phyloP scores from a whole-genome alignment of 768 basidiomycete species.

The Termitomyces sp. region DNA sequence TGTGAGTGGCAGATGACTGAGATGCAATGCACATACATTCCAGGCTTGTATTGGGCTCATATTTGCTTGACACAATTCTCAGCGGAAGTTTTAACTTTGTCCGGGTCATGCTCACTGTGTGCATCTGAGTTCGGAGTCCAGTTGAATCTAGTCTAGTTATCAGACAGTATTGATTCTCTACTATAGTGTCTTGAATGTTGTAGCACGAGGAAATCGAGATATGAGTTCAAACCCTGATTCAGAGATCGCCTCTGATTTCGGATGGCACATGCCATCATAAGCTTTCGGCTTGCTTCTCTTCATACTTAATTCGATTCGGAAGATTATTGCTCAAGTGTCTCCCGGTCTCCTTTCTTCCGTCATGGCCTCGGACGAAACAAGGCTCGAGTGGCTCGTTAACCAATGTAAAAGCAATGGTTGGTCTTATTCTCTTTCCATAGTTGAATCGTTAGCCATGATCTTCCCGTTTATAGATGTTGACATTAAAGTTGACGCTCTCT shows the following conservation, averaged over 20 bases:
- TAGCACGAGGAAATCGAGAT: no score
- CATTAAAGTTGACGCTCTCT: conserved; percentile 74
- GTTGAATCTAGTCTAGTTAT: no score
- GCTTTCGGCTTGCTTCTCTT: conserved; percentile 1
- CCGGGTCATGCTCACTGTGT: not conserved
- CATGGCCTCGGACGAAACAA: conserved; percentile 51
- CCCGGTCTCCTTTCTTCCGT: conserved; percentile 14
- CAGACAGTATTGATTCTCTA: no score
- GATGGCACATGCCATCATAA: conserved; percentile 2
- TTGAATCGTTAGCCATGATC: conserved; percentile 7
- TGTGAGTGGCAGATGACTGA: not conserved
- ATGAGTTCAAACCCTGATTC: no score
- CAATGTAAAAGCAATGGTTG: conserved; percentile 67
- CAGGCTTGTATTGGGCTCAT: not conserved
- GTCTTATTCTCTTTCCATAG: conserved; percentile 11
- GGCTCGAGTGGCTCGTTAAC: conserved; percentile 55
- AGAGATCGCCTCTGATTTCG: not conserved
- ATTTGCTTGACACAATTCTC: not conserved
- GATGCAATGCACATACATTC: not conserved
- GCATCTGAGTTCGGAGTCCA: no score
- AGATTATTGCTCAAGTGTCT: no score
- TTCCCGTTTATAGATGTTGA: conserved; percentile 57
- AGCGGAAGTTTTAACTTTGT: not conserved
- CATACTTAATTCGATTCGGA: not conserved
- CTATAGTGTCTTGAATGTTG: no score